Base-by-base conservation (phyloP, 352 stramenopile species). In the Phytophthora crassamura region DNA sequence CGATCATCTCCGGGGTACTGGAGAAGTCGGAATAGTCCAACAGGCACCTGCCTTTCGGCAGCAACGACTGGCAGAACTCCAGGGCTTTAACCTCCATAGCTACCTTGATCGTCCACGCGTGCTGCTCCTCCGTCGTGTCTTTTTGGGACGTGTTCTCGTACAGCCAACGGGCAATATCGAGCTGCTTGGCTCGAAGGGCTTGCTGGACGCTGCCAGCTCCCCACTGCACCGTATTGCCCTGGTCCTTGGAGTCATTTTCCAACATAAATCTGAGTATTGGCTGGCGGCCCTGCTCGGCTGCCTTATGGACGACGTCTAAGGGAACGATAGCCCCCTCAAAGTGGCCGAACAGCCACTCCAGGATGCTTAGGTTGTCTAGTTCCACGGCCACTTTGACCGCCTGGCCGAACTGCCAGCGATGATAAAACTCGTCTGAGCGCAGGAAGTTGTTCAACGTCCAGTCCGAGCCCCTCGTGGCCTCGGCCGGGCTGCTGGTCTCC, bases 301-400 rank as follows among this genome's bases (percentile, higher is more conserved):
- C 49, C 2, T 25, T 7, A 3, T 5, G 4, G 9, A 42, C 48
- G 8, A 34, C 33, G 5, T 35, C 18, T 5, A 18, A 32, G 11
- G 30, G 18, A 20, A 56, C 49, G 20, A 34, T 14, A 5, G n/a
- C n/a, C 12, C n/a, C 12, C 20, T 34, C 18, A 18, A 56, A 56
- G 20, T 25, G 49, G 7, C 16, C 20, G n/a, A 43, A 56, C 33
- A 56, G 34, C 49, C 49, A 56, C 20, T 56, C 8, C 34, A 56
- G 16, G 16, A 55, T 14, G 16, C 16, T 7, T 12, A 33, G 15
- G 14, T 55, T 20, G 2, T 35, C 10, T 28, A 5, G 34, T 20
- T 34, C 33, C 11, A 42, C 48, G 33, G 32, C 48, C 5, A 55
- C 48, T 22, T 11, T n/a, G 16, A 35, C 11, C 10, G 16, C 48